Base-by-base conservation (phyloP, 148 eudicot genomes). In the Rheum nobile region DNA sequence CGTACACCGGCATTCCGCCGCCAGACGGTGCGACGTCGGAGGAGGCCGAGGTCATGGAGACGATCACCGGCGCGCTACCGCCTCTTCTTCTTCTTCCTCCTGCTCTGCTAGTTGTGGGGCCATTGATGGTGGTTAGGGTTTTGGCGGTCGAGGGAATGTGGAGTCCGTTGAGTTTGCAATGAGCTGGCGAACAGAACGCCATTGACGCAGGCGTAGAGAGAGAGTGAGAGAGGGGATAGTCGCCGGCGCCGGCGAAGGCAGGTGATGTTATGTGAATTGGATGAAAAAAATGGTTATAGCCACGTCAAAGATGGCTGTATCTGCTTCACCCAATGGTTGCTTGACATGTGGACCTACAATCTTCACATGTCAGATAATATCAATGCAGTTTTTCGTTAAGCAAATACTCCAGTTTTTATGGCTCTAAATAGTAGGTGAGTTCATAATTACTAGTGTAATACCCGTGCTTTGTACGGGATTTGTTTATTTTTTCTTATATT, bases 1-100 rank as follows among this genome's bases (percentile, higher is more conserved):
- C 90, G 61, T 84, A 89, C 19, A 54, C 46, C 3, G 77, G 8
- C 50, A 61, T 1, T 41, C 26, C 44, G 26, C 42, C 71, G 1
- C 42, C 42, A 6, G 35, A 28, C 4, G 31, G 29, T 55, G 65
- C 65, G 5, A 55, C 32, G 8, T 61, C n/a, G 46, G 44, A 35
- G 46, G 43, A 6, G 44, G 72, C 7, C 28, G 44, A 35, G 22
- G 72, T n/a, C 48, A 41, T 71, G 50, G 73, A 29, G 73, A 71
- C 73, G 50, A 43, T 71, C 31, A 16, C 43, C 44, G 46, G 46
- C 14, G 48, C 29, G 7, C 48, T 34, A 43, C 46, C 29, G 46
- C 31, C 24, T 43, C 31, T 71, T 39, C 73, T 70, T 38, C 48
- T 71, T 17, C 72, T 14, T 34, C 39, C 14, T 35, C 17, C 48